These are phyloP conservation scores for Fraxinus xanthoxyloides DNA, from an alignment of 305 asterid genomes.

Conservation along the genomic window DNA sequence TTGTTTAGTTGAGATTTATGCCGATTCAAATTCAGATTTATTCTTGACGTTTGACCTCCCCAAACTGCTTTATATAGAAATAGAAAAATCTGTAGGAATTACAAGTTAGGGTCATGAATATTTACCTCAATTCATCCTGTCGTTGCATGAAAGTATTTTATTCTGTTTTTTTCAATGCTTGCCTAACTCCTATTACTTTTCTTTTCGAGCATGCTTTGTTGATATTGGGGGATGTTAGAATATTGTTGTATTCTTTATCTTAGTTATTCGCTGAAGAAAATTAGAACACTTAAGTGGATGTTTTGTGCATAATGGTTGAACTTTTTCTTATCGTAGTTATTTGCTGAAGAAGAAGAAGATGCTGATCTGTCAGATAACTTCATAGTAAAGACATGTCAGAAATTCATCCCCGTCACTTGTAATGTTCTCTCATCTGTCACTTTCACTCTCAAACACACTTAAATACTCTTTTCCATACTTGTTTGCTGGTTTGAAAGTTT, in stretches of 20 bases:
- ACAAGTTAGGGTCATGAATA: neutral
- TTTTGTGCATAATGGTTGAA: neutral
- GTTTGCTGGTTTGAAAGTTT: neutral
- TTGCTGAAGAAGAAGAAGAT: constrained; percentile 75
- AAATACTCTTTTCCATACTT: neutral
- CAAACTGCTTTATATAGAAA: constrained; percentile 3
- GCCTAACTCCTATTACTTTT: neutral
- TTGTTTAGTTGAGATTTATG: neutral
- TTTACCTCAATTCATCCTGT: neutral
- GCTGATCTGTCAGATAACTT: constrained; percentile 85
- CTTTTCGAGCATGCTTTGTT: neutral
- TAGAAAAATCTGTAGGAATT: neutral
- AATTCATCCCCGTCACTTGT: constrained; percentile 91
- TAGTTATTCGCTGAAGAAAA: constrained; percentile 57
- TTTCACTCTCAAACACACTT: neutral
- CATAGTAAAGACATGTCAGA: constrained; percentile 96
- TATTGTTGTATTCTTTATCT: constrained; percentile 13
- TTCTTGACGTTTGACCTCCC: neutral
- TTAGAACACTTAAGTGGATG: neutral
- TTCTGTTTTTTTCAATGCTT: constrained; percentile 15
- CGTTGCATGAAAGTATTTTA: neutral
- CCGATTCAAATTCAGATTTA: neutral
- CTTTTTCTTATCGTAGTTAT: constrained; percentile 41
- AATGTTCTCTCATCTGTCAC: constrained; percentile 35
- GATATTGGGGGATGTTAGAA: neutral